phyloP scores from a whole-genome alignment of 352 stramenopile genomes.

The Phytophthora tubulina region DNA sequence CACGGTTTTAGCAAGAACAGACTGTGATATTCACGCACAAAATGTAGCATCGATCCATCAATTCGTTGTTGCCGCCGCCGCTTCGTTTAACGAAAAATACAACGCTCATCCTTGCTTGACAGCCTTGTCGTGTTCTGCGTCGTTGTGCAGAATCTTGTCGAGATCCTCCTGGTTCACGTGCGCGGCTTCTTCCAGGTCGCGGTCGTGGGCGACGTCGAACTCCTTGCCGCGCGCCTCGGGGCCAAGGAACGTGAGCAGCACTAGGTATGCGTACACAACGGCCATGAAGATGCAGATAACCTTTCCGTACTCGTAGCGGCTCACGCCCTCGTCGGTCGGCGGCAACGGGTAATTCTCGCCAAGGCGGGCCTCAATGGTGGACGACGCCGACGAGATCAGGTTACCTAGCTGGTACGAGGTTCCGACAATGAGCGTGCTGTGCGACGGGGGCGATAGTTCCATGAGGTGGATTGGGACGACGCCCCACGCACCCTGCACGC shows the following conservation, averaged over 20 bases:
- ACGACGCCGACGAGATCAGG: slow-evolving; percentile 58
- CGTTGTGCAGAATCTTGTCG: slow-evolving; percentile 47
- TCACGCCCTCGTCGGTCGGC: slow-evolving; percentile 30
- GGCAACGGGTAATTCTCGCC: slow-evolving; percentile 54
- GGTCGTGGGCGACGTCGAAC: slow-evolving; percentile 51
- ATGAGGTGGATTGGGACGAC: slow-evolving; percentile 69
- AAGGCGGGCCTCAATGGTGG: slow-evolving; percentile 57
- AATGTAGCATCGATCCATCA: slow-evolving; percentile 17
- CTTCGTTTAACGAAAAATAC: not conserved
- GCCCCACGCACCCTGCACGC: slow-evolving; percentile 58
- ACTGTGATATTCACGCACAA: slow-evolving; percentile 16
- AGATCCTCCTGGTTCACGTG: slow-evolving; percentile 46
- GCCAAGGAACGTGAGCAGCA: slow-evolving; percentile 49
- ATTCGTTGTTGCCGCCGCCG: slow-evolving; percentile 3
- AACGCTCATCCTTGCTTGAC: slow-evolving; percentile 31
- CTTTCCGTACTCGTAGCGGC: slow-evolving; percentile 59
- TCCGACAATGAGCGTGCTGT: slow-evolving; percentile 58
- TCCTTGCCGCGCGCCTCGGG: slow-evolving; percentile 57
- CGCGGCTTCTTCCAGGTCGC: slow-evolving; percentile 42
- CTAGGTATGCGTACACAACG: slow-evolving; percentile 55
- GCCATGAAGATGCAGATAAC: slow-evolving; percentile 57
- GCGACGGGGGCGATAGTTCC: slow-evolving; percentile 57
- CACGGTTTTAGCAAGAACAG: slow-evolving; percentile 8
- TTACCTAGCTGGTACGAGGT: slow-evolving; percentile 65
- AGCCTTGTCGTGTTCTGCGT: slow-evolving; percentile 37